Percentiles rank a stretch among this genome's conserved stretches.
Conservation (phyloP, 495 filamentous ascomycete species). For the Saxophila tyrrhenica region DNA sequence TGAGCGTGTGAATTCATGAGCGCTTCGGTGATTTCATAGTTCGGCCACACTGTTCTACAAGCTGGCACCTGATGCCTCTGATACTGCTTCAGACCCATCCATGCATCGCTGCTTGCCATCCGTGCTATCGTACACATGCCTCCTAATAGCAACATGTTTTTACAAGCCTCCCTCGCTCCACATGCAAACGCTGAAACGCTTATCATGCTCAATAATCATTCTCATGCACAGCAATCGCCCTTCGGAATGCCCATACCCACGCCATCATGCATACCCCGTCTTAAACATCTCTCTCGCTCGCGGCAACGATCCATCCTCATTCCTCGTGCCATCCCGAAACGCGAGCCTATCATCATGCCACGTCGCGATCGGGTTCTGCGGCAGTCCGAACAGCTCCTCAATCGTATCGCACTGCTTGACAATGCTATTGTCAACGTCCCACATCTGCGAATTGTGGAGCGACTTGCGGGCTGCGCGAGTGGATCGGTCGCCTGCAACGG, state of each 20-base stretch:
- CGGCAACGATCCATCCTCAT: conserved; percentile 1
- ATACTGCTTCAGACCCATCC: too few relatives aligned
- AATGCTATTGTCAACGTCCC: neutral
- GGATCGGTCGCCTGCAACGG: neutral
- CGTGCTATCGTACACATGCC: too few relatives aligned
- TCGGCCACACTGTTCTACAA: too few relatives aligned
- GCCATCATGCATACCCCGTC: conserved; percentile 1
- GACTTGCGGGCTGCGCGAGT: neutral
- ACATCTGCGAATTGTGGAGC: neutral
- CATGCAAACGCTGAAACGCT: neutral
- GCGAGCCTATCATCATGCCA: conserved; percentile 16
- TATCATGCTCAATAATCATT: neutral
- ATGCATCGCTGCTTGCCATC: too few relatives aligned
- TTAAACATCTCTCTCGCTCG: conserved; percentile 7
- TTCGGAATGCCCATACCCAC: neutral
- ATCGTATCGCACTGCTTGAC: conserved; percentile 3
- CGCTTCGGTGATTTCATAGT: too few relatives aligned
- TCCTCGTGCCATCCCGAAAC: conserved; percentile 19
- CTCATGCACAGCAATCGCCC: too few relatives aligned
- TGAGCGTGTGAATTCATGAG: too few relatives aligned
- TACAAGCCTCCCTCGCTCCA: too few relatives aligned
- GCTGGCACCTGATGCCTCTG: too few relatives aligned
- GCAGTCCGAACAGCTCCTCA: conserved; percentile 19
- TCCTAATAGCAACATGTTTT: too few relatives aligned
- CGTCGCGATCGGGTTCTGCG: conserved; percentile 16